These are phyloP conservation scores for Chlamydomonas sp. DNA, from an alignment of 139 green algal species.

Conservation along the genomic window DNA sequence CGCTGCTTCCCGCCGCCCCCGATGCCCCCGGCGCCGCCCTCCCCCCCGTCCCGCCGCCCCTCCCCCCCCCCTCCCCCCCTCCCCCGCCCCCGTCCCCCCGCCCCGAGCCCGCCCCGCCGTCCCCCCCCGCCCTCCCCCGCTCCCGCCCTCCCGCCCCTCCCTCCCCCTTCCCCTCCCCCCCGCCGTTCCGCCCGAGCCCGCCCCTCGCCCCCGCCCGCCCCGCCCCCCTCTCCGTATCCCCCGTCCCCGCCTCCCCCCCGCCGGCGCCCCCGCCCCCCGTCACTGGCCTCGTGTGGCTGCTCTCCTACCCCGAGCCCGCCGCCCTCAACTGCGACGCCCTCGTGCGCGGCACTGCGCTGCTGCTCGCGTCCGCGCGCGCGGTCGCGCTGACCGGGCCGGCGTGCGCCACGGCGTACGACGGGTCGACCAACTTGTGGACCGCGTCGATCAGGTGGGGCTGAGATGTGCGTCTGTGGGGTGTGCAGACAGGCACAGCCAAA, in stretches of 20 bases:
- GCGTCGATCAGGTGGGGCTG: too few relatives aligned
- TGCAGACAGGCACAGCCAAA: too few relatives aligned
- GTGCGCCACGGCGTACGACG: too few relatives aligned
- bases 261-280: background rate
- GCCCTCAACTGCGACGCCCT: too few relatives aligned
- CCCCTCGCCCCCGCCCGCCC: background rate
- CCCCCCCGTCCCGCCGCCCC: background rate
- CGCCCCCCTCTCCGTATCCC: background rate
- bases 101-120: background rate
- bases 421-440: too few relatives aligned
- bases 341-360: too few relatives aligned
- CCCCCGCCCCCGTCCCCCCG: background rate
- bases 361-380: too few relatives aligned
- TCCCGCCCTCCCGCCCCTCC: background rate
- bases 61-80: background rate
- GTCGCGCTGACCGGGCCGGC: too few relatives aligned
- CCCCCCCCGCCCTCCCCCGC: background rate
- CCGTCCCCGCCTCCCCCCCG: background rate
- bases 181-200: background rate
- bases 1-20: slow-evolving; percentile 4
- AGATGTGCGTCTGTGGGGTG: too few relatives aligned
- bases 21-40: background rate
- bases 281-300: background rate
- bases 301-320: background rate
- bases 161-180: slow-evolving; percentile 3